Percentiles rank a stretch among this genome's conserved stretches.
phyloP scores from a whole-genome alignment of 495 filamentous ascomycete genomes.

The Daldinia decipiens region DNA sequence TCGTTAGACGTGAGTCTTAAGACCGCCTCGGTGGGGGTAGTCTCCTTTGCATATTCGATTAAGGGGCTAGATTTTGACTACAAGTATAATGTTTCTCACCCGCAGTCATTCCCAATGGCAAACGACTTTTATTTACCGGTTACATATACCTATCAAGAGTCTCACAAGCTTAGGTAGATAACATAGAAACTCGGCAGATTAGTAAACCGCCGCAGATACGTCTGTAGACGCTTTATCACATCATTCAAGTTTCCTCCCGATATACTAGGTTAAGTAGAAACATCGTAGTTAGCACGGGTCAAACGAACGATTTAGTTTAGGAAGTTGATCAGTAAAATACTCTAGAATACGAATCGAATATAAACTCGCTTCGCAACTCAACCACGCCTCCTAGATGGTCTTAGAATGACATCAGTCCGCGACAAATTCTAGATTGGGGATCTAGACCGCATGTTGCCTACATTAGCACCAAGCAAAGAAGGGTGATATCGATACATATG shows the following conservation, averaged over 20 bases:
- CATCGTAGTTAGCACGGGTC: constrained; percentile 1
- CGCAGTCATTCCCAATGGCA: background rate
- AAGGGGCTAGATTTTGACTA: background rate
- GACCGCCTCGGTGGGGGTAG: background rate
- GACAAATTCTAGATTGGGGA: background rate
- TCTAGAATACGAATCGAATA: background rate
- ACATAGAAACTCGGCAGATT: background rate
- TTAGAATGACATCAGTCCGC: background rate
- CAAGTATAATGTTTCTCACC: background rate
- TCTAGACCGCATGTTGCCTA: constrained; percentile 12
- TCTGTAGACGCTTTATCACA: background rate
- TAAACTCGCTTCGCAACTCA: background rate
- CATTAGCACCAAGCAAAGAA: constrained; percentile 2
- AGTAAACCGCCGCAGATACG: background rate
- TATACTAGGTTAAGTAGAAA: background rate
- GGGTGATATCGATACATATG: constrained; percentile 1
- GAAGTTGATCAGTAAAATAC: too few species aligned
- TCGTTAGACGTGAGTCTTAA: background rate
- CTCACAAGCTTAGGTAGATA: background rate
- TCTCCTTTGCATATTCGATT: background rate
- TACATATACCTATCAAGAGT: background rate
- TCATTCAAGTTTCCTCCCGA: background rate
- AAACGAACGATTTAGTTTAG: background rate
- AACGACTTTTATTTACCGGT: background rate
- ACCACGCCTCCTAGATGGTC: background rate